phyloP scores from a whole-genome alignment of 2,329 filamentous ascomycete genomes.

The Fusarium solani-melongenae region DNA sequence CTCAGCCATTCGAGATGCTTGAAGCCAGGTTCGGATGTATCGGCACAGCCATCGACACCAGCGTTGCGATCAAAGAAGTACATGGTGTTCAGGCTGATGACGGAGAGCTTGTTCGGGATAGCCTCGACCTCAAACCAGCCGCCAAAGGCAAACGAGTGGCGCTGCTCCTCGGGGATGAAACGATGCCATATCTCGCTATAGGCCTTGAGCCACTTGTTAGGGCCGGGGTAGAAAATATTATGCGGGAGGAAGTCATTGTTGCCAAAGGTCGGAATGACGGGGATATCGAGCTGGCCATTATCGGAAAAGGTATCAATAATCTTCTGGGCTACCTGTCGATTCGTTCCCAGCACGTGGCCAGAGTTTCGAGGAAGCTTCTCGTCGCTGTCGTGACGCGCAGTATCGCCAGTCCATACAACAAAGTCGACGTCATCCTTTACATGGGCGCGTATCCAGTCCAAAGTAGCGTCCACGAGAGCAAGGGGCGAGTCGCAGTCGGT shows the following conservation, averaged over 20 bases:
- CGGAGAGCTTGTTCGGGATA: conserved; percentile 84
- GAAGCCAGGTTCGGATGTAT: conserved; percentile 85
- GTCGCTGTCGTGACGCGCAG: conserved; percentile 89
- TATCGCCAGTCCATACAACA: conserved; percentile 93
- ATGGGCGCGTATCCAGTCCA: conserved; percentile 86
- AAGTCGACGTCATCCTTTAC: conserved; percentile 86
- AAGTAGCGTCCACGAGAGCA: conserved; percentile 85
- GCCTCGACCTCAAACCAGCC: conserved; percentile 97
- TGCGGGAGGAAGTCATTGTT: conserved; percentile 99
- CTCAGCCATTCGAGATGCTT: conserved; percentile 97
- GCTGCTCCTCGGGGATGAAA: conserved; percentile 93
- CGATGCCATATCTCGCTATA: conserved; percentile 83
- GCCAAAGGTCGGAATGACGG: conserved; percentile 89
- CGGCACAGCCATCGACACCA: conserved; percentile 89
- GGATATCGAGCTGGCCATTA: conserved; percentile 71
- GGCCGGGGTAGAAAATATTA: conserved; percentile 88
- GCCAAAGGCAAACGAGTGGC: conserved; percentile 89
- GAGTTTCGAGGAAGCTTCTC: conserved; percentile 80
- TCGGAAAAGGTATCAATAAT: conserved; percentile 80
- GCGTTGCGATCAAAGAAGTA: conserved; percentile 96
- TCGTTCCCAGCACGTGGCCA: conserved; percentile 81
- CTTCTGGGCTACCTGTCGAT: conserved; percentile 79
- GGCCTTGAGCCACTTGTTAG: conserved; percentile 84
- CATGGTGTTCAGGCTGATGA: conserved; percentile 95
- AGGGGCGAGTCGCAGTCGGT: conserved; percentile 89